A percentile compares a stretch with the other conserved stretches of the same genome.
phyloP scores from a whole-genome alignment of 345 rosid genomes.

The Rhodamnia rubescens region DNA sequence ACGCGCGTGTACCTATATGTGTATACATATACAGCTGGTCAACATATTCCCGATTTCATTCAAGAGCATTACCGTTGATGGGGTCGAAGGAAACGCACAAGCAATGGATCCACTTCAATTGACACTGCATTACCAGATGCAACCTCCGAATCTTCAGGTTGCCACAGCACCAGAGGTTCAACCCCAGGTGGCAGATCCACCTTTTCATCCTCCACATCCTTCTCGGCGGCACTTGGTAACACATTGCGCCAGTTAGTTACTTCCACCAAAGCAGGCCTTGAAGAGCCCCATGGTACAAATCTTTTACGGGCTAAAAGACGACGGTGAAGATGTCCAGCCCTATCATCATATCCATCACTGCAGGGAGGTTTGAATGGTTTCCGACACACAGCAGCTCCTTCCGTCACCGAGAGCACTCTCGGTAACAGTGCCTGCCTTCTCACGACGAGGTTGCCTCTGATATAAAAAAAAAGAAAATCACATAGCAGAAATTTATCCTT shows the following conservation, averaged over 20 bases:
- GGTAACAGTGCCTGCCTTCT: slow-evolving; percentile 78
- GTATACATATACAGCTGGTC: too few species aligned
- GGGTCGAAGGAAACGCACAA: slow-evolving; percentile 85
- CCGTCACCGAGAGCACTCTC: slow-evolving; percentile 70
- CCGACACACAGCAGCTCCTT: slow-evolving; percentile 86
- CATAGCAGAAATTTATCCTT: background rate
- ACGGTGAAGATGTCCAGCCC: slow-evolving; percentile 52
- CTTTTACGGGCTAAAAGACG: slow-evolving; percentile 85
- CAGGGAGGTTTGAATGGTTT: slow-evolving; percentile 92
- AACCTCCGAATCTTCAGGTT: slow-evolving; percentile 46
- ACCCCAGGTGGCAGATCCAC: slow-evolving; percentile 66
- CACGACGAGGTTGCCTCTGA: slow-evolving; percentile 81
- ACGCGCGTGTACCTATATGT: too few species aligned
- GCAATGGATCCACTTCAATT: slow-evolving; percentile 78
- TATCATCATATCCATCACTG: slow-evolving; percentile 39
- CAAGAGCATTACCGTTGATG: slow-evolving; percentile 75
- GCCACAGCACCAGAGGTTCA: slow-evolving; percentile 85
- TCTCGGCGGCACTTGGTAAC: slow-evolving; percentile 4
- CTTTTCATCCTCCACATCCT: slow-evolving; percentile 41
- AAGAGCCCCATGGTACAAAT: slow-evolving; percentile 93
- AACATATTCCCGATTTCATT: background rate
- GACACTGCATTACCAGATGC: slow-evolving; percentile 17
- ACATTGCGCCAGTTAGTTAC: slow-evolving; percentile 21
- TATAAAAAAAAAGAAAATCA: background rate
- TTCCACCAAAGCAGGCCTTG: slow-evolving; percentile 44